Percentiles rank a stretch among this genome's conserved stretches.
Evolutionary conservation across 768 basidiomycete genomes (phyloP).

Genomic region (Naganishia vishniacii): DNA sequence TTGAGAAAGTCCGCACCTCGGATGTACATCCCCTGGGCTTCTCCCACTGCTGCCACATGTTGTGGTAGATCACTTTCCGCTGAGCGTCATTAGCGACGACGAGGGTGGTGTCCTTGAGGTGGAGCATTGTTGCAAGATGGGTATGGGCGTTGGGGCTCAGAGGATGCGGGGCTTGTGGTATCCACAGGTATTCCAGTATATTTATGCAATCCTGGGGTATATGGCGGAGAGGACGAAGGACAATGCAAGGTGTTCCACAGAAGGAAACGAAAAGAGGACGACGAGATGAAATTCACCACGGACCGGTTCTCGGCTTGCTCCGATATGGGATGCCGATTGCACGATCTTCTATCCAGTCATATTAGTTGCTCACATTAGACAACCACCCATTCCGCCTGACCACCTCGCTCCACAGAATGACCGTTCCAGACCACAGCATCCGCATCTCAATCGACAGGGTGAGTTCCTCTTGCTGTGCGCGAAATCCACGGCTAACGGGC

Average conservation of each 20-base stretch:
- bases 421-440: slow-evolving; percentile 35
- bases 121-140: neutral
- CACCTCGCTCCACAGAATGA: too few species aligned
- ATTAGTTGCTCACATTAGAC: too few species aligned
- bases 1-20: neutral
- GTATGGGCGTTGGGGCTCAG: too few species aligned
- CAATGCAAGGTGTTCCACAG: too few species aligned
- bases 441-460: slow-evolving; percentile 36
- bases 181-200: too few species aligned
- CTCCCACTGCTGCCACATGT: slow-evolving; percentile 6
- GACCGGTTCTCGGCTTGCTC: neutral
- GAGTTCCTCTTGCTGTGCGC: slow-evolving; percentile 1
- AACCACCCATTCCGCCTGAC: too few species aligned
- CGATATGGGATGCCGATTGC: neutral
- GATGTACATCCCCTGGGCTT: neutral
- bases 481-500: too few species aligned
- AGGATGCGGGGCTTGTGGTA: too few species aligned
- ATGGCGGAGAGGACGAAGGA: too few species aligned
- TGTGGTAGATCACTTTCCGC: neutral
- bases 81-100: slow-evolving; percentile 7
- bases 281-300: neutral
- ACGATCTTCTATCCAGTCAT: too few species aligned
- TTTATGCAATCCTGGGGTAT: too few species aligned
- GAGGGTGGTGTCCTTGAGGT: slow-evolving; percentile 7
- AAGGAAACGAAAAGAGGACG: too few species aligned